Conservation (phyloP, 768 basidiomycete species). For the Nidula microcarpa region DNA sequence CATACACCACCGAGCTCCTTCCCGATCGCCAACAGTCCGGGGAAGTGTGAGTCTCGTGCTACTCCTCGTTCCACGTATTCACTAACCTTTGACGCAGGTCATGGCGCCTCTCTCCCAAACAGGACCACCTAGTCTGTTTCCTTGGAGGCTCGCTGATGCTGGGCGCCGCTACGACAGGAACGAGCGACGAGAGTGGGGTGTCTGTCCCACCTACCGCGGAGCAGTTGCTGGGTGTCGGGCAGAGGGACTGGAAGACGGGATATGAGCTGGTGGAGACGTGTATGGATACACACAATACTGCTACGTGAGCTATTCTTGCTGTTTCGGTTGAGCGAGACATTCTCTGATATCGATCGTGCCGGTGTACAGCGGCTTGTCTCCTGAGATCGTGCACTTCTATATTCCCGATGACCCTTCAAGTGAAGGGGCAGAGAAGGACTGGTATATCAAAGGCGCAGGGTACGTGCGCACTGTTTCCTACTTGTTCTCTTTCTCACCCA, state of each 20-base stretch:
- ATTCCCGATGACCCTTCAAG: slow-evolving; percentile 51
- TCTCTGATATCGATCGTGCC: no score
- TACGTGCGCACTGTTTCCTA: slow-evolving; percentile 22
- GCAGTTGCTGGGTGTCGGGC: slow-evolving; percentile 58
- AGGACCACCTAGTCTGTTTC: slow-evolving; percentile 97
- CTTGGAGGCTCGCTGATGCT: slow-evolving; percentile 88
- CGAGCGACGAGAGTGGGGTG: slow-evolving; percentile 34
- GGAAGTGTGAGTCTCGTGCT: slow-evolving; percentile 24
- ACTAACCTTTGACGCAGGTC: slow-evolving; percentile 32
- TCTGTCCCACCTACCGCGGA: slow-evolving; percentile 62
- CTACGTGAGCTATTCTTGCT: slow-evolving; percentile 54
- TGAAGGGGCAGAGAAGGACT: slow-evolving; percentile 50
- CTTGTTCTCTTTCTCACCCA: neutral
- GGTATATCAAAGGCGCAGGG: slow-evolving; percentile 86
- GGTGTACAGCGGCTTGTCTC: slow-evolving; percentile 65
- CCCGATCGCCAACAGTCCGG: slow-evolving; percentile 43
- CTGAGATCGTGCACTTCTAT: slow-evolving; percentile 87
- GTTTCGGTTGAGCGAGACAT: no score
- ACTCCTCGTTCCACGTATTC: neutral
- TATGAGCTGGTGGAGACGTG: slow-evolving; percentile 85
- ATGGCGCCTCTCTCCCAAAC: slow-evolving; percentile 78
- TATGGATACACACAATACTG: slow-evolving; percentile 77
- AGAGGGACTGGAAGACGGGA: slow-evolving; percentile 81
- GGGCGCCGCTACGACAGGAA: slow-evolving; percentile 70
- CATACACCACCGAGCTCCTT: slow-evolving; percentile 80